A percentile compares a stretch with the other conserved stretches of the same genome.
Evolutionary conservation across 2,329 filamentous ascomycete genomes (phyloP).

Genomic region (Phyllosticta capitalensis): DNA sequence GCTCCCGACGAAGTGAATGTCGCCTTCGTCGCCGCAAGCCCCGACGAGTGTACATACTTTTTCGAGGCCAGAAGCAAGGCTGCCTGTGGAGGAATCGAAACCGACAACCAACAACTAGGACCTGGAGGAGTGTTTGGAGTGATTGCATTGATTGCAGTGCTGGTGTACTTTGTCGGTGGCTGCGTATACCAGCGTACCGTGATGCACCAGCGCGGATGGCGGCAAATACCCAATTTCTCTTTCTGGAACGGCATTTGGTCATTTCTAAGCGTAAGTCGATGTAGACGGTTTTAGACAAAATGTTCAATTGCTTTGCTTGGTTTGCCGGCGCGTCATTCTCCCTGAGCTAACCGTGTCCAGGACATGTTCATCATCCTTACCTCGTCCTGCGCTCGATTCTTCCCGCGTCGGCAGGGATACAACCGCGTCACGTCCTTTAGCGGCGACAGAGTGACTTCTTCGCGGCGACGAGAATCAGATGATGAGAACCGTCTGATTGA

Average conservation of each 20-base stretch:
- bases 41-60: constrained; percentile 89
- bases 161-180: constrained; percentile 85
- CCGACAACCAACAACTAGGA: constrained; percentile 49
- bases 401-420: constrained; percentile 60
- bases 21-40: constrained; percentile 71
- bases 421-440: constrained; percentile 45
- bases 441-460: constrained; percentile 25
- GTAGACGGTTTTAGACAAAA: not conserved
- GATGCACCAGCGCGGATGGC: constrained; percentile 88
- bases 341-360: constrained; percentile 18
- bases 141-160: constrained; percentile 67
- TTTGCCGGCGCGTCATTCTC: constrained; percentile 1
- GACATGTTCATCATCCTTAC: constrained; percentile 57
- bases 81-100: constrained; percentile 66
- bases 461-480: constrained; percentile 44
- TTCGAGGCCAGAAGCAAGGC: constrained; percentile 84
- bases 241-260: constrained; percentile 83
- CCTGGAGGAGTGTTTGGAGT: constrained; percentile 77
- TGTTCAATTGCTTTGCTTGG: not conserved
- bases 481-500: constrained; percentile 93
- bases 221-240: constrained; percentile 87
- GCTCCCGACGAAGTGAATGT: constrained; percentile 51
- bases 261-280: constrained; percentile 63
- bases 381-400: constrained; percentile 57
- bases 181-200: constrained; percentile 94